phyloP scores from a whole-genome alignment of 2,329 filamentous ascomycete genomes.

The Aspergillus melleus region DNA sequence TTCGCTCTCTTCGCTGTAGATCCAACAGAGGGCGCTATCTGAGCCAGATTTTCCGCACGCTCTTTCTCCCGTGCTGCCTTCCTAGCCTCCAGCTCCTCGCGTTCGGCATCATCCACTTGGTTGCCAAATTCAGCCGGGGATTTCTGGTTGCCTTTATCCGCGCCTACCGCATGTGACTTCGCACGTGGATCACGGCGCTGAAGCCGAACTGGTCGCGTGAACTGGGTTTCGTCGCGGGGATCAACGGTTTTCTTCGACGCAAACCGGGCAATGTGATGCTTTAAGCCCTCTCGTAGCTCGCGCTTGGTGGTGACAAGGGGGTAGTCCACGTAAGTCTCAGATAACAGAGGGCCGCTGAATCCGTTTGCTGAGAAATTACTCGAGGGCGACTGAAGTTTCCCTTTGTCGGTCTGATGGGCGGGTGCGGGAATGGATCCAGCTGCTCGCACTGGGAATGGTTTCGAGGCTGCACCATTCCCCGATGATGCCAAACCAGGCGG shows the following conservation, averaged over 20 bases:
- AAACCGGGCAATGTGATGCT: slow-evolving; percentile 86
- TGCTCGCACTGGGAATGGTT: slow-evolving; percentile 26
- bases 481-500: slow-evolving; percentile 22
- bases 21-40: slow-evolving; percentile 82
- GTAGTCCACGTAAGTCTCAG: slow-evolving; percentile 52
- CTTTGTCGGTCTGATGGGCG: slow-evolving; percentile 20
- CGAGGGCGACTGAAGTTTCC: slow-evolving; percentile 20
- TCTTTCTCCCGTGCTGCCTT: slow-evolving; percentile 81
- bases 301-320: slow-evolving; percentile 83
- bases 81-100: slow-evolving; percentile 57
- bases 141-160: slow-evolving; percentile 43
- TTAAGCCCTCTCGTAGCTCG: slow-evolving; percentile 73
- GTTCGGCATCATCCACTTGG: slow-evolving; percentile 66
- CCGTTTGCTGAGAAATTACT: slow-evolving; percentile 41
- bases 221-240: slow-evolving; percentile 75
- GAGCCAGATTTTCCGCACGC: slow-evolving; percentile 81
- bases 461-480: slow-evolving; percentile 25
- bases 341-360: slow-evolving; percentile 44
- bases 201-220: slow-evolving; percentile 82
- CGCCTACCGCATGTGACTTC: slow-evolving; percentile 55
- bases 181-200: slow-evolving; percentile 84
- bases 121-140: slow-evolving; percentile 37
- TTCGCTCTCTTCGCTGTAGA: slow-evolving; percentile 68
- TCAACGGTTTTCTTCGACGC: slow-evolving; percentile 63
- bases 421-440: slow-evolving; percentile 17